Conservation (phyloP, 2,329 filamentous ascomycete species). For the Magnaporthiopsis poae region DNA sequence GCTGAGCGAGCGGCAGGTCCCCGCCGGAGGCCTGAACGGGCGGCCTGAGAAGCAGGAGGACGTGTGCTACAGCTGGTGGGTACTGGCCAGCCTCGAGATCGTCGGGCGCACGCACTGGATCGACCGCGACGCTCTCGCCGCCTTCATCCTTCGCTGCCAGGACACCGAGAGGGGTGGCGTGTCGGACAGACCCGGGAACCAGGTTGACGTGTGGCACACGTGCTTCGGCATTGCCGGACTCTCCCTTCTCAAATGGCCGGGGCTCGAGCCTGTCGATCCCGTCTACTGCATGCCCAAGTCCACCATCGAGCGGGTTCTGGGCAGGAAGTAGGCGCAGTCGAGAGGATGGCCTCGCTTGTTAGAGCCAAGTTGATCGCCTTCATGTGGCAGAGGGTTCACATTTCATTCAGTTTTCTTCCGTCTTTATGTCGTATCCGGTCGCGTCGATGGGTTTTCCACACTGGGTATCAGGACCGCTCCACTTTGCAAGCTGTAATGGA, state of each 20-base stretch:
- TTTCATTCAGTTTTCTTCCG: background rate
- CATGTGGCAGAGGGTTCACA: background rate
- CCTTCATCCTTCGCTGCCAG: slow-evolving; percentile 81
- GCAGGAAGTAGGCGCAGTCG: slow-evolving; percentile 20
- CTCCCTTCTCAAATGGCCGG: slow-evolving; percentile 70
- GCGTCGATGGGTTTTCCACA: background rate
- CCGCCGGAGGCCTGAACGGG: slow-evolving; percentile 82
- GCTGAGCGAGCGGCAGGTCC: slow-evolving; percentile 85
- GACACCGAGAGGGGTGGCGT: slow-evolving; percentile 77
- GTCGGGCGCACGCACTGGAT: slow-evolving; percentile 87
- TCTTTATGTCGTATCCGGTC: slow-evolving; percentile 1
- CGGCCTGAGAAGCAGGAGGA: slow-evolving; percentile 92
- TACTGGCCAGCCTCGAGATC: slow-evolving; percentile 82
- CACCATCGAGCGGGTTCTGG: slow-evolving; percentile 50
- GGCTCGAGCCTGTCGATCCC: slow-evolving; percentile 71
- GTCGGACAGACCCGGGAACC: slow-evolving; percentile 80
- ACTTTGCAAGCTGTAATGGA: too few relatives aligned
- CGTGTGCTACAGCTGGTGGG: slow-evolving; percentile 99
- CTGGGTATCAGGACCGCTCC: too few relatives aligned
- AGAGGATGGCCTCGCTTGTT: background rate
- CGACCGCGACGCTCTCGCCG: slow-evolving; percentile 65
- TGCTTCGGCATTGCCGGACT: slow-evolving; percentile 80
- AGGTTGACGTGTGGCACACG: slow-evolving; percentile 97
- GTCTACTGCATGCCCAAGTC: slow-evolving; percentile 74
- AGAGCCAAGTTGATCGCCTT: background rate